Evolutionary conservation across 306 rosid species (phyloP).

Genomic region (Crotalaria pallida): DNA sequence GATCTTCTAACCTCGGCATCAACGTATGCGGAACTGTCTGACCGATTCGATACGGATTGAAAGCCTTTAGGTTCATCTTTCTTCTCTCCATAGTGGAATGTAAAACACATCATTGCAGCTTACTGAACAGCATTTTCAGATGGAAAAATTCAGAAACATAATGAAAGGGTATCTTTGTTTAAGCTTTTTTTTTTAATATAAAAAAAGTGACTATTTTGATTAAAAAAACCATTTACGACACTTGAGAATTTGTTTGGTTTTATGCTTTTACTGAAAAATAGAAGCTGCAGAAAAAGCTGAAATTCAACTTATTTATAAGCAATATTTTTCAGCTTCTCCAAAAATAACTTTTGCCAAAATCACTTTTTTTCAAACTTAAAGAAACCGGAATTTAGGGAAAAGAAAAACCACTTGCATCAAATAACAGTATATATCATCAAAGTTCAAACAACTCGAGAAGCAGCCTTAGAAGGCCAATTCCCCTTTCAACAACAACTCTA

Average conservation of each 20-base stretch:
- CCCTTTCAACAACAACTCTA: constrained; percentile 2
- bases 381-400: background rate
- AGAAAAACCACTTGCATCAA: constrained; percentile 13
- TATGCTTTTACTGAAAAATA: too few species aligned
- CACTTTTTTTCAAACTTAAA: too few species aligned
- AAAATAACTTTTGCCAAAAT: too few species aligned
- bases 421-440: background rate
- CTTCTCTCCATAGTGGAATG: constrained; percentile 50
- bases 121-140: constrained; percentile 27
- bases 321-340: too few species aligned
- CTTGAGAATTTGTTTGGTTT: too few species aligned
- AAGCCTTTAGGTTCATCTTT: constrained; percentile 54
- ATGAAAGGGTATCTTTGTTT: background rate
- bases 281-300: too few species aligned
- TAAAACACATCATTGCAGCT: constrained; percentile 68
- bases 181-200: too few species aligned
- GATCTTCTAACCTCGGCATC: constrained; percentile 56
- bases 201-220: too few species aligned
- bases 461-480: constrained; percentile 1
- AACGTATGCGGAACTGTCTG: constrained; percentile 35
- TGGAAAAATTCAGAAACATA: constrained; percentile 3
- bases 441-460: constrained; percentile 10
- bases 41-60: constrained; percentile 29
- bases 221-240: too few species aligned
- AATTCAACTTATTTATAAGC: too few species aligned